phyloP scores from a whole-genome alignment of 1,139 yeast genomes.

The Taiozyma onychis region DNA sequence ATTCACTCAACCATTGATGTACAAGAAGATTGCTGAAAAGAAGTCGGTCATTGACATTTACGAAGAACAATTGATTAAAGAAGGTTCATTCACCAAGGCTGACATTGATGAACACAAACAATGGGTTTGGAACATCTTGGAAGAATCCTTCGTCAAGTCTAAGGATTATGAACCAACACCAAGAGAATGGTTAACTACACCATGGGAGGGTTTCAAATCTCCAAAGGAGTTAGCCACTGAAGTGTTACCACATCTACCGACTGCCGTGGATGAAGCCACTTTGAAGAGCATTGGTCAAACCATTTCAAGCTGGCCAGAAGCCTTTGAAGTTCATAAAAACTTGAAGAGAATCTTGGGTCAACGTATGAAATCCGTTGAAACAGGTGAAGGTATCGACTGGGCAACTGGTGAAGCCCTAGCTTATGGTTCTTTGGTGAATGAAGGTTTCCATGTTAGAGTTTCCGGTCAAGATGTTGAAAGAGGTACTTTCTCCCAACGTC shows the following conservation, averaged over 20 bases:
- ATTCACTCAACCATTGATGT: constrained; percentile 98
- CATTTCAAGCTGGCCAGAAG: constrained; percentile 82
- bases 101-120: constrained; percentile 94
- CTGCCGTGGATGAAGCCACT: constrained; percentile 71
- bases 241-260: constrained; percentile 92
- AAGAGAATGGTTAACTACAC: constrained; percentile 97
- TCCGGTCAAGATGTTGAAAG: constrained; percentile 99
- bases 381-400: constrained; percentile 97
- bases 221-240: constrained; percentile 97
- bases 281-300: constrained; percentile 75
- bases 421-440: constrained; percentile 84
- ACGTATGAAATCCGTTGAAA: constrained; percentile 81
- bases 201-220: constrained; percentile 99
- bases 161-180: constrained; percentile 89
- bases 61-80: constrained; percentile 70
- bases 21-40: constrained; percentile 84
- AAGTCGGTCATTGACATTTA: constrained; percentile 83
- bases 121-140: constrained; percentile 96
- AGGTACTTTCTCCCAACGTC: constrained; percentile 99
- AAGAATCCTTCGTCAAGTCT: constrained; percentile 80
- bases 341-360: constrained; percentile 87
- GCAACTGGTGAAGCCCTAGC: constrained; percentile 99
- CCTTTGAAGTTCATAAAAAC: constrained; percentile 89
- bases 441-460: constrained; percentile 95
- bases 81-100: constrained; percentile 82